Base-by-base conservation (phyloP, 192 early-diverging fungal species). In the Podila epicladia region DNA sequence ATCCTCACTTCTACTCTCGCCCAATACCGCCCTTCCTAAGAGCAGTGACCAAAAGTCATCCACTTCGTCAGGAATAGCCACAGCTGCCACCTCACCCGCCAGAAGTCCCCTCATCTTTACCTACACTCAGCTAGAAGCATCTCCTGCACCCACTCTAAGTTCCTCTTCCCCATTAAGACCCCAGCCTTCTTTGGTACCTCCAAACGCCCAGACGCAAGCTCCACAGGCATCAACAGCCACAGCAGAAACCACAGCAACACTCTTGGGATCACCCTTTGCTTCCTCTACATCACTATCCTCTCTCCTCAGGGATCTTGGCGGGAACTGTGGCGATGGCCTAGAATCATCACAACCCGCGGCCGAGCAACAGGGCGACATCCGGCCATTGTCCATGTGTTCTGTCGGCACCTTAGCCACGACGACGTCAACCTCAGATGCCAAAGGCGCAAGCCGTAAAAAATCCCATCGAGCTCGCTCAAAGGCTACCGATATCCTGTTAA, bases 401-500 rank as follows among this genome's bases (percentile, higher is more conserved):
- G 19, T 37, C 12, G n/a, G 28, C 28, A 65, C 64, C 4, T 31
- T 32, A 17, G 26, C 41, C 20, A 82, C 69, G 9, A 9, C 60
- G 4, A 37, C 64, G 2, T 55, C 69, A 31, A 67, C 32, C 19
- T 38, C 28, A 13, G 62, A 26, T 50, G 9, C 41, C 29, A 41
- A 45, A 0, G 55, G 50, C 12, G 24, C 15, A 8, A 17, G 48
- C 24, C 0, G 37, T 15, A 24, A 28, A 31, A 53, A 63, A 19
- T 48, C 60, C 2, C n/a, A 31, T 0, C 31, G 63, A 2, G 33
- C 53, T 24, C 65, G 77, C 20, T 72, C 73, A 11, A 67, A 69
- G 5, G 73, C 69, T 2, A 70, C 78, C 0, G 72, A 70, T 33
- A 69, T 73, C 20, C 38, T 72, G 5, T 22, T 74, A n/a, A 72